A percentile compares a stretch with the other conserved stretches of the same genome.
Conservation (phyloP, 2,329 filamentous ascomycete genomes). For the Xylaria sp. region DNA sequence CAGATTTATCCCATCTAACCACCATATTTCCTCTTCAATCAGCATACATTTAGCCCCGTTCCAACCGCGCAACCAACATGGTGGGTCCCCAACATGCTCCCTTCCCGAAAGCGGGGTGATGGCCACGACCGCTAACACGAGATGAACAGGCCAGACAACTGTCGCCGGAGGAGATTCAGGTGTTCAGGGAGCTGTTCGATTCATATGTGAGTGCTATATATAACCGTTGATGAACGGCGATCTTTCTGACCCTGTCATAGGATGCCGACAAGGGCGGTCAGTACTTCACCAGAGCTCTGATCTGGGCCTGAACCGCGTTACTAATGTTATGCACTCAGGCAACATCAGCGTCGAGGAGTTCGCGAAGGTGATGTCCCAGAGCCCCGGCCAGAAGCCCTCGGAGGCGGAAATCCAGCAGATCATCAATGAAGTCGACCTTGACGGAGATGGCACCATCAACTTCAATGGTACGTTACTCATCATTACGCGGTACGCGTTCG, state of each 20-base stretch:
- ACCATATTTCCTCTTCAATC: neutral
- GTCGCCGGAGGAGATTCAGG: slow-evolving; percentile 33
- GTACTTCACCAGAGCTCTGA: slow-evolving; percentile 2
- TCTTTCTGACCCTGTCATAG: slow-evolving; percentile 13
- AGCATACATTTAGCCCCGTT: neutral
- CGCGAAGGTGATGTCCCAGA: slow-evolving; percentile 41
- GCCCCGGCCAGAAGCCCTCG: slow-evolving; percentile 33
- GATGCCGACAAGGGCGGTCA: slow-evolving; percentile 35
- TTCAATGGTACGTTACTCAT: slow-evolving; percentile 44
- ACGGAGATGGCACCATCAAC: slow-evolving; percentile 44
- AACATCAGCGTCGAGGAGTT: slow-evolving; percentile 44
- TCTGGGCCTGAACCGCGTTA: slow-evolving; percentile 3
- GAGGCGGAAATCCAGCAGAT: slow-evolving; percentile 43
- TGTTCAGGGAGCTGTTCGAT: slow-evolving; percentile 37
- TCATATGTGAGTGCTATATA: slow-evolving; percentile 30
- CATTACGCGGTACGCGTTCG: too few relatives aligned
- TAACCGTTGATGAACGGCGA: neutral
- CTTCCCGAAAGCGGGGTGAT: neutral
- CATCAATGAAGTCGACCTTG: slow-evolving; percentile 43
- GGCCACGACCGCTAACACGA: slow-evolving; percentile 1
- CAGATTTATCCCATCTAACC: neutral
- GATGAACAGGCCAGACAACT: slow-evolving; percentile 26
- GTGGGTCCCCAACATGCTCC: slow-evolving; percentile 1
- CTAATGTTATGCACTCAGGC: slow-evolving; percentile 24
- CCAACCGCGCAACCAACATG: slow-evolving; percentile 6